These are phyloP conservation scores for Rhododendron molle DNA, from an alignment of 148 eudicot species.

Conservation along the genomic window DNA sequence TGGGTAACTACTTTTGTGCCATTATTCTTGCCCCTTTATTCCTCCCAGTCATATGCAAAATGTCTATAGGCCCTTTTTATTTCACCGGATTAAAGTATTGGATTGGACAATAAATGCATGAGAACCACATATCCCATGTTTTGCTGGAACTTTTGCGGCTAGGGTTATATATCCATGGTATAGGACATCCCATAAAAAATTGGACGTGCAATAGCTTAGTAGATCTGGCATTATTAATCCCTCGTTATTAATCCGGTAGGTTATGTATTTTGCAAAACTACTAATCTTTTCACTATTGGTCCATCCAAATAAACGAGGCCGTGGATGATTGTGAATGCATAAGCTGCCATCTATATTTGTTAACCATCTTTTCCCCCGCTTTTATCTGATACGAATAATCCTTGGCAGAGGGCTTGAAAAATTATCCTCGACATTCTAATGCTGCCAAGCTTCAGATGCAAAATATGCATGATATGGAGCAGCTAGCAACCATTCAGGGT, in stretches of 20 bases:
- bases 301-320: background rate
- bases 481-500: conserved; percentile 52
- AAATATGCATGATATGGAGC: conserved; percentile 66
- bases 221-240: background rate
- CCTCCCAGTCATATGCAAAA: background rate
- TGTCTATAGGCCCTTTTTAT: background rate
- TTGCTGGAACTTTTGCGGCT: background rate
- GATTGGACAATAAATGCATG: background rate
- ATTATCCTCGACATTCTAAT: conserved; percentile 54
- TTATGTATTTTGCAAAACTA: background rate
- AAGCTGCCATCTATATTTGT: background rate
- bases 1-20: conserved; percentile 48
- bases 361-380: background rate
- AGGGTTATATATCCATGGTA: background rate
- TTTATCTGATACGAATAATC: background rate
- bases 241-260: background rate
- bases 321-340: background rate
- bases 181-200: background rate
- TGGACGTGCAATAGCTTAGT: background rate
- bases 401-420: conserved; percentile 82
- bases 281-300: background rate
- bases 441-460: conserved; percentile 54
- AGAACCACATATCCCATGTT: background rate
- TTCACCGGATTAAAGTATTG: background rate
- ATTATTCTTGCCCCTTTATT: background rate